Evolutionary conservation across 208 protist species (phyloP), one percentile per base, ranked within the genome.

Genomic region (Crithidia brevicula): DNA sequence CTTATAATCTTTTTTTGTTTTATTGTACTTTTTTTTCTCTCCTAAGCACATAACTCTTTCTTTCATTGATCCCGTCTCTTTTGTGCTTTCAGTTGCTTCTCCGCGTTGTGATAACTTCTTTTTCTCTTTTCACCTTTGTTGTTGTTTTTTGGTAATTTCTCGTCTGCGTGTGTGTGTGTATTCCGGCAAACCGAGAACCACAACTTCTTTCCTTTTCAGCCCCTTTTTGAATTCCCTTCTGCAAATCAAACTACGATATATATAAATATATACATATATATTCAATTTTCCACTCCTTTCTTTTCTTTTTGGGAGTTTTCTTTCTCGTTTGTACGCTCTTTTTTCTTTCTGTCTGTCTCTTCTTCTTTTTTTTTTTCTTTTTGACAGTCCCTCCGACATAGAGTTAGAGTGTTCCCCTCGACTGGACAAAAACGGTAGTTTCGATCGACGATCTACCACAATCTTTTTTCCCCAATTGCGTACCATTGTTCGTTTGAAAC

Each of bases 21-120:
- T 54, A 28, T 54, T 31, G 28, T 54, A 54, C 49, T 18, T 54
- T 20, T 36, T 9, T 54, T 36, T 54, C 36, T 36, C 28, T 20
- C 23, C 6, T 54, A 22, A n/a, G 13, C 18, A 22, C 7, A n/a
- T n/a, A n/a, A n/a, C n/a, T n/a, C n/a, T n/a, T n/a, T n/a, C 43
- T 30, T 7, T 51, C 22, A 30, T 23, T 51, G 23, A 31, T 51
- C 22, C 30, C n/a, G n/a, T n/a, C n/a, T 30, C 20, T 4, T 23
- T 51, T 4, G 8, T 51, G 23, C 22, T 13, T 51, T 13, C 22
- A 42, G 36, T 42, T 51, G 22, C 46, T 18, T 23, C 46, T 51
- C 22, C 22, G 22, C 46, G 46, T 51, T 28, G 30, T 51, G 22
- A 51, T 51, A 31, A 16, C 20, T 28, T 23, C 46, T 51, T 4